Evolutionary conservation across 768 basidiomycete genomes (phyloP), one percentile per base, ranked within the genome.

Genomic region (Xanthoconium stramineum): DNA sequence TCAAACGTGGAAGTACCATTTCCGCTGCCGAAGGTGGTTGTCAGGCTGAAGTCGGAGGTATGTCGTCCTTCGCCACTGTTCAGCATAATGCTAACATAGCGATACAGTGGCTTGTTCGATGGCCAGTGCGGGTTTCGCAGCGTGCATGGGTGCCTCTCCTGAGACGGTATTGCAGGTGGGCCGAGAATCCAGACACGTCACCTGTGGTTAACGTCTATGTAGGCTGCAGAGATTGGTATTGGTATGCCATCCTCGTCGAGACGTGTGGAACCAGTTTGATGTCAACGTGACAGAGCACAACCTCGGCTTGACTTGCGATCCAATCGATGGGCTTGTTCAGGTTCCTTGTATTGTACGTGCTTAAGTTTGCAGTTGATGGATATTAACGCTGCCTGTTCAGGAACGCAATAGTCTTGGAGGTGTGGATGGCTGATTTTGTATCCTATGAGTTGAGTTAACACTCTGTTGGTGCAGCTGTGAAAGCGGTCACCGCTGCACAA

Each of bases 1-100:
- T 94, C 78, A 98, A 98, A 70, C 84, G 95, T 56, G 94, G 94
- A n/a, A 93, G 92, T 59, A 96, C 95, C 2, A 97, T 98, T 49
- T 91, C 89, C 46, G 95, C 95, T 14, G 94, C 96, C 0, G 96
- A 98, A 73, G 95, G 95, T 19, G 94, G 86, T 12, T 96, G 94
- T 70, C 91, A 94, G 75, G 94, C 94, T 19, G 94, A 96, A 75
- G 95, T 98, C 5, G 95, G 95, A 69, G 89, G 89, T 88, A 66
- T 32, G 75, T 65, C 39, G 19, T 35, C 38, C 19, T 30, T 24
- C 12, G 15, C 13, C n/a, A 19, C 12, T 54, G 35, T 43, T 54
- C 17, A 24, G 13, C 44, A 39, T 35, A 20, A 28, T 36, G 30
- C 45, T 56, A 30, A 57, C 50, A 37, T 29, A 53, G 38, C 30